Evolutionary conservation across 2,329 filamentous ascomycete species (phyloP), one percentile per base, ranked within the genome.

Genomic region (Talaromyces sp.): DNA sequence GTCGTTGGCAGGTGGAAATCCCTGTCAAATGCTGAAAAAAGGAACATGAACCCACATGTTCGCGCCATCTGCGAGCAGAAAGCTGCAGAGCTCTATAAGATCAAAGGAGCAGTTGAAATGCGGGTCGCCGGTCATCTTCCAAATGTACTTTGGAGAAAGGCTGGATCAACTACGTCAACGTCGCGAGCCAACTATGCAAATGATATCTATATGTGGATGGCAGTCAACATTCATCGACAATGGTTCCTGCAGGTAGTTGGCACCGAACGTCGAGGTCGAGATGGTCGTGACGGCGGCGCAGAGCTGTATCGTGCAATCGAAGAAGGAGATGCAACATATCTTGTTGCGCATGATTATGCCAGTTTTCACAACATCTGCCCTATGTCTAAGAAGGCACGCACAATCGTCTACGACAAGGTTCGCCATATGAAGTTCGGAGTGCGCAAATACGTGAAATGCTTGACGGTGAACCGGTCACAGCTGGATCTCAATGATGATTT

Each of bases 191-290:
- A 73, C 16, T 83, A 82, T 65, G 71, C 74, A 21, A 79, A 76
- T 63, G 79, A 83, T 64, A 80, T 84, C 63, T 75, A 82, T 64
- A 73, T 79, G 66, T 84, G 82, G 82, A 80, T 83, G 71, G 77
- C 77, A 3, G 71, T 83, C 7, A 69, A 67, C 7, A 76, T 81
- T 58, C 79, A 81, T 68, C 77, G 79, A 0, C 78, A 83, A 67
- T 83, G 79, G 77, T 68, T 82, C 35, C 73, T 71, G 1, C 75
- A 81, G 59, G 68, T 72, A 14, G 71, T 82, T 39, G 70, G 57
- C 50, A 50, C 75, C 40, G 72, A 73, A 8, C 74, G 76, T 25
- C 72, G 71, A 42, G 80, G 76, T 11, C 72, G 73, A 40, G 68
- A 69, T 42, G 73, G 72, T 0, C 60, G 65, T 1, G 82, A 84